These are phyloP conservation scores for Apiospora phragmitis DNA, from an alignment of 2,329 filamentous ascomycete genomes.

Conservation along the genomic window DNA sequence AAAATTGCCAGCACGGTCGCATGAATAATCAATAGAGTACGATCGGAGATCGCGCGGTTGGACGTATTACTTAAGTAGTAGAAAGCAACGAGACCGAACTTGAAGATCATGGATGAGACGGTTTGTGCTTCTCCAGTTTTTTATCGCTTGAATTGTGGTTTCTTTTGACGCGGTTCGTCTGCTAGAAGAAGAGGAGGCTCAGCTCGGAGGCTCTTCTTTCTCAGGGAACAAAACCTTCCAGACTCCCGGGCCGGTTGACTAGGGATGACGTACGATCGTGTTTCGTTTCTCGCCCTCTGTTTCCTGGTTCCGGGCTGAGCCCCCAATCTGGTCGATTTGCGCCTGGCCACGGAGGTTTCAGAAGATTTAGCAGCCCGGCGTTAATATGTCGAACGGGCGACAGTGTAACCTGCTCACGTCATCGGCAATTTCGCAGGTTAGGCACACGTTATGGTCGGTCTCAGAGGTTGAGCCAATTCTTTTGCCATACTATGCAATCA, in stretches of 20 bases:
- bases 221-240: background rate
- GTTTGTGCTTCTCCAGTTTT: conserved; percentile 2
- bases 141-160: background rate
- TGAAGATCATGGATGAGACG: background rate
- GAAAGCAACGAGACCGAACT: background rate
- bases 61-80: background rate
- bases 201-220: conserved; percentile 9
- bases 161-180: conserved; percentile 1
- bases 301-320: background rate
- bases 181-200: background rate
- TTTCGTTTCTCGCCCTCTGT: background rate
- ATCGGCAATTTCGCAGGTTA: background rate
- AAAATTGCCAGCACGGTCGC: background rate
- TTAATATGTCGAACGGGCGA: background rate
- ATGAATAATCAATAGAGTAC: background rate
- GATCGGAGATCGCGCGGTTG: background rate
- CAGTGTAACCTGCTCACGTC: conserved; percentile 2
- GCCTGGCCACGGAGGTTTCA: background rate
- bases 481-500: background rate
- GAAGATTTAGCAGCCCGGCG: background rate
- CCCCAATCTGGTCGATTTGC: background rate
- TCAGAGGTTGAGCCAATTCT: background rate
- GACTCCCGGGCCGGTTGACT: background rate
- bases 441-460: background rate
- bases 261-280: background rate